Base-by-base conservation (phyloP, 768 basidiomycete genomes). In the Gelatoporia subvermispora region DNA sequence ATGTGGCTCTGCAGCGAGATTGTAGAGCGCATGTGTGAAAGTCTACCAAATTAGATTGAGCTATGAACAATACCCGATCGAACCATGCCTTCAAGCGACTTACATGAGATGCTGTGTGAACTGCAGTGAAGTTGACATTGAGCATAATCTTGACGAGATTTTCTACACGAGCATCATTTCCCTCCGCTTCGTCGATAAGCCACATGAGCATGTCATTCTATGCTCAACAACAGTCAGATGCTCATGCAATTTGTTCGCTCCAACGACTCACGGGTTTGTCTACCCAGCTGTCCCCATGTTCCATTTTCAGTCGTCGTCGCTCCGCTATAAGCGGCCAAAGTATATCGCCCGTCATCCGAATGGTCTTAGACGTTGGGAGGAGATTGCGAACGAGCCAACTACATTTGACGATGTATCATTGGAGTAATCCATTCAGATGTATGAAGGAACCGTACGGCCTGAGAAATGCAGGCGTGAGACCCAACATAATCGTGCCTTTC, bases 151-250 rank as follows among this genome's bases (percentile, higher is more conserved):
- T 43, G 8, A 66, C 64, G 10, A 75, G 54, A 28, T 68, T 62
- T 16, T 55, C 56, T 9, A 68, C 47, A 0, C 62, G 65, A 17
- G 61, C 57, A 47, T 69, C 65, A 3, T 61, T 41, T 20, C 59
- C 66, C 23, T 60, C 41, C 0, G 72, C 71, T 16, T 60, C 60
- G 34, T 72, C 72, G 34, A 76, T 57, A 13, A 77, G 53, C 77
- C 76, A 78, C 24, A 64, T 65, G 10, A 77, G 63, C 40, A 72
- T 58, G 51, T 77, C 75, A 46, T 73, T 72, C 76, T 74, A 28
- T 51, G 8, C 20, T 3, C 35, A 11, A 17, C 4, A 15, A 16
- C 5, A 16, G 8, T 5, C 37, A 38, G 35, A 9, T 9, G 11
- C n/a, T 16, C 21, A 15, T 23, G 5, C 7, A 70, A 72, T 45